phyloP scores from a whole-genome alignment of 257 asterid species.

The Paraleonurus japonicus region DNA sequence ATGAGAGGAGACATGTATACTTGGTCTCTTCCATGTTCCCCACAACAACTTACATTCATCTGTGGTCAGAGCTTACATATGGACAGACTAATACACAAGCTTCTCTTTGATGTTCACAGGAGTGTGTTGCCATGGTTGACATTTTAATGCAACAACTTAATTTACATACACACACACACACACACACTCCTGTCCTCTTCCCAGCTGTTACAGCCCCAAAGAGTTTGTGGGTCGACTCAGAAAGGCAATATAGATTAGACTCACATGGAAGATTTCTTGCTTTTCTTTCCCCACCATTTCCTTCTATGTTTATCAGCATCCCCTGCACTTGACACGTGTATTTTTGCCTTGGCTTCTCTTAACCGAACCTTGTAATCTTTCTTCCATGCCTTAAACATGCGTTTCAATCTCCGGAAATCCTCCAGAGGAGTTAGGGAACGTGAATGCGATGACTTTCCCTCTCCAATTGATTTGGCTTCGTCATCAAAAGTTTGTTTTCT shows the following conservation, averaged over 20 bases:
- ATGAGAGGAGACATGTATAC: slow-evolving; percentile 11
- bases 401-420: slow-evolving; percentile 55
- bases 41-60: slow-evolving; percentile 23
- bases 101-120: not conserved
- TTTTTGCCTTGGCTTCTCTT: slow-evolving; percentile 58
- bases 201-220: not conserved
- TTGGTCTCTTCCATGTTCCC: not conserved
- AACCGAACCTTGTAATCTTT: slow-evolving; percentile 62
- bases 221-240: not conserved
- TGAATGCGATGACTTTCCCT: slow-evolving; percentile 39
- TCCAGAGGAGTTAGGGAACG: slow-evolving; percentile 33
- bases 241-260: not conserved
- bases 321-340: slow-evolving; percentile 35
- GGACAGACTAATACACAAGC: slow-evolving; percentile 25
- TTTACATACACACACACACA: slow-evolving; percentile 19
- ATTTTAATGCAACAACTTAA: slow-evolving; percentile 21
- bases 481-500: slow-evolving; percentile 52
- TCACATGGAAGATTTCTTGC: slow-evolving; percentile 21
- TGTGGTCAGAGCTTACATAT: slow-evolving; percentile 14
- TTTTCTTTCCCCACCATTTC: slow-evolving; percentile 79
- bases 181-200: slow-evolving; percentile 4
- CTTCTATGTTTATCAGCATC: slow-evolving; percentile 50
- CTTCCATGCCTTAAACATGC: slow-evolving; percentile 62
- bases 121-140: slow-evolving; percentile 8
- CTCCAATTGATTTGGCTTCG: slow-evolving; percentile 48